Conservation (phyloP, 352 stramenopile genomes). For the Phytophthora brassicae region DNA sequence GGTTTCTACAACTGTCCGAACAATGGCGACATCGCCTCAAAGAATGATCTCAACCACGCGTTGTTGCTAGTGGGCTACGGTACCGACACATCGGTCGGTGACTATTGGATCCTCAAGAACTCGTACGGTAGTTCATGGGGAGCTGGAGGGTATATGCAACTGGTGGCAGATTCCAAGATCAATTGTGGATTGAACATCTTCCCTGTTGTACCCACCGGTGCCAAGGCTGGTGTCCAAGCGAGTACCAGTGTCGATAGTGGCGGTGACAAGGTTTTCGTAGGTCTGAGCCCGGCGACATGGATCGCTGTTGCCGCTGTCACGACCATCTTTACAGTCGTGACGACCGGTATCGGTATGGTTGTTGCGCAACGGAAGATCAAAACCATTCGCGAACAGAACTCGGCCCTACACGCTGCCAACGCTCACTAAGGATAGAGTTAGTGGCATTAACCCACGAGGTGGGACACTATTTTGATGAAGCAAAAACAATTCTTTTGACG, state of each 20-base stretch:
- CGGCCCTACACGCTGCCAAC: constrained; percentile 39
- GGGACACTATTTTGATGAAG: constrained; percentile 1
- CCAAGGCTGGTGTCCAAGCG: constrained; percentile 44
- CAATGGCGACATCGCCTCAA: constrained; percentile 57
- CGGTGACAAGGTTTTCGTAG: constrained; percentile 62
- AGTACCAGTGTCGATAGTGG: constrained; percentile 61
- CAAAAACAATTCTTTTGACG: not conserved
- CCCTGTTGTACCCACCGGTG: constrained; percentile 65
- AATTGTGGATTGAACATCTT: constrained; percentile 85
- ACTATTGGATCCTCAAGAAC: constrained; percentile 88
- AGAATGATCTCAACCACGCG: constrained; percentile 78
- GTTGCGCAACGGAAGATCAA: constrained; percentile 48
- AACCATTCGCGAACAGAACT: constrained; percentile 54
- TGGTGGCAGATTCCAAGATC: constrained; percentile 66
- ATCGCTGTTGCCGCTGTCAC: constrained; percentile 54
- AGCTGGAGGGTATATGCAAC: constrained; percentile 60
- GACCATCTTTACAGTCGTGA: constrained; percentile 50
- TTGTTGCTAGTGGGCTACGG: constrained; percentile 79
- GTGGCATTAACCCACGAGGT: not conserved
- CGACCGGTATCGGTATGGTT: constrained; percentile 42
- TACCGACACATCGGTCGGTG: constrained; percentile 49
- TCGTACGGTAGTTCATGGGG: constrained; percentile 78
- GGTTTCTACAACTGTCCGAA: constrained; percentile 79
- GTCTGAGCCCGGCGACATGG: constrained; percentile 53
- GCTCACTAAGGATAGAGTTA: constrained; percentile 6